Base-by-base conservation (phyloP, 306 rosid genomes). In the Crataegus laevigata region DNA sequence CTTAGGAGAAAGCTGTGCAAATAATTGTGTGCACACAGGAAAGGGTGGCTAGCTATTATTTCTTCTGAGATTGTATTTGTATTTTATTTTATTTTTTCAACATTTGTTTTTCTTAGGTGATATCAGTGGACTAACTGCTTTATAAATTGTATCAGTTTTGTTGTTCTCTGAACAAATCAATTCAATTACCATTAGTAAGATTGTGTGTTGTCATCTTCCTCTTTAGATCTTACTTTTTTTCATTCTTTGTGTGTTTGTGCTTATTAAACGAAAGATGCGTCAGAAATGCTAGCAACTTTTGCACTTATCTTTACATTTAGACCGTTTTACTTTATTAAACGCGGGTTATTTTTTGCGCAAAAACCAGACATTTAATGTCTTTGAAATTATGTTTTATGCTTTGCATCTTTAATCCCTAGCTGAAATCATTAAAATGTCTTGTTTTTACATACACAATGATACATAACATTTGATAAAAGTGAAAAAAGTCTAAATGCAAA, bases 1-100 rank as follows among this genome's bases (percentile, higher is more conserved):
- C 59, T 42, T n/a, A 58, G 78, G 54, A 57, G 75, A 50, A 81
- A 73, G 81, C 68, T 66, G 76, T 80, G 76, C 80, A 80, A 81
- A 77, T 73, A 68, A 71, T 79, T 81, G 61, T 78, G 68, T 76
- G 51, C 72, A 75, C 83, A 79, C 81, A 52, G 78, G 74, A 82
- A 85, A 74, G 79, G 72, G 61, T 55, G 61, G 26, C 40, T 55
- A 82, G 85, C 58, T 83, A 26, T 74, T 36, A 43, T 85, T 79
- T 17, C 36, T 82, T 55, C 43, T 79, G 73, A 40, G 82, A 71
- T 68, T 77, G 86, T 69, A 72, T 83, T 73, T 78, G 29, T 72
- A 69, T 83, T 73, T 80, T 28, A 58, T 60, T 79, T 69, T 51
- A 3, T 69, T 60, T 59, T 22, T 65, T 22, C 28, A 22, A 30